A percentile compares a stretch with the other conserved stretches of the same genome.
Evolutionary conservation across 1,139 yeast species (phyloP).

Genomic region (Tardiomyces blankii): DNA sequence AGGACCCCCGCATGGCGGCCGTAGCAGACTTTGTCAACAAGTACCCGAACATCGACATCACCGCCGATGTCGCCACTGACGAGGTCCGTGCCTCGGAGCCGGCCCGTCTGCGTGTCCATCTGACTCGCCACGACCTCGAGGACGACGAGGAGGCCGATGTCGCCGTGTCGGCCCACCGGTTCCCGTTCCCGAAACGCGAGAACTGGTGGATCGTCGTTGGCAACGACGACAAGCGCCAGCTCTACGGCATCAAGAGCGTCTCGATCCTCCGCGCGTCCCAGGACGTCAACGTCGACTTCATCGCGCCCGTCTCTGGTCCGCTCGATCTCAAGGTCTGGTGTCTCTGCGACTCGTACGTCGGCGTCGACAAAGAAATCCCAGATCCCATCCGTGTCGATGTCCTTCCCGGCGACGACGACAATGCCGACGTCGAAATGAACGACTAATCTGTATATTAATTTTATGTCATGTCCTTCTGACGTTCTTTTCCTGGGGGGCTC

Average conservation of each 20-base stretch:
- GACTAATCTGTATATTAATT: neutral
- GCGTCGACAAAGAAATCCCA: slow-evolving; percentile 71
- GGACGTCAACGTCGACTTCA: slow-evolving; percentile 41
- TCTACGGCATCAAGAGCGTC: slow-evolving; percentile 67
- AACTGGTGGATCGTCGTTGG: slow-evolving; percentile 76
- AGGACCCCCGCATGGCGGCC: slow-evolving; percentile 37
- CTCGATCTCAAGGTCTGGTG: slow-evolving; percentile 67
- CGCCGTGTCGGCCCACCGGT: slow-evolving; percentile 43
- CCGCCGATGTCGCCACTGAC: slow-evolving; percentile 37
- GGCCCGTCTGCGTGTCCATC: slow-evolving; percentile 36
- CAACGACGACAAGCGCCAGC: slow-evolving; percentile 43
- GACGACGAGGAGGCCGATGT: slow-evolving; percentile 49
- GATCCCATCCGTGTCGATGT: neutral
- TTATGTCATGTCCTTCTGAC: neutral
- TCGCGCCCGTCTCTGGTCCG: slow-evolving; percentile 49
- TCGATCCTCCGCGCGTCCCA: slow-evolving; percentile 44
- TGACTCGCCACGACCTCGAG: slow-evolving; percentile 53
- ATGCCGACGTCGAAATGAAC: neutral
- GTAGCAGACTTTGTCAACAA: slow-evolving; percentile 85
- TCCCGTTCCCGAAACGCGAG: slow-evolving; percentile 54
- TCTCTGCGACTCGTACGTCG: slow-evolving; percentile 82
- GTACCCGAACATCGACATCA: slow-evolving; percentile 77
- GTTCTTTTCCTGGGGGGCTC: too few species aligned
- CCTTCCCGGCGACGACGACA: neutral
- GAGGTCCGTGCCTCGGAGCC: slow-evolving; percentile 36